A percentile compares a stretch with the other conserved stretches of the same genome.
phyloP scores from a whole-genome alignment of 2,329 filamentous ascomycete species.

The Sporothrix euskadiensis region DNA sequence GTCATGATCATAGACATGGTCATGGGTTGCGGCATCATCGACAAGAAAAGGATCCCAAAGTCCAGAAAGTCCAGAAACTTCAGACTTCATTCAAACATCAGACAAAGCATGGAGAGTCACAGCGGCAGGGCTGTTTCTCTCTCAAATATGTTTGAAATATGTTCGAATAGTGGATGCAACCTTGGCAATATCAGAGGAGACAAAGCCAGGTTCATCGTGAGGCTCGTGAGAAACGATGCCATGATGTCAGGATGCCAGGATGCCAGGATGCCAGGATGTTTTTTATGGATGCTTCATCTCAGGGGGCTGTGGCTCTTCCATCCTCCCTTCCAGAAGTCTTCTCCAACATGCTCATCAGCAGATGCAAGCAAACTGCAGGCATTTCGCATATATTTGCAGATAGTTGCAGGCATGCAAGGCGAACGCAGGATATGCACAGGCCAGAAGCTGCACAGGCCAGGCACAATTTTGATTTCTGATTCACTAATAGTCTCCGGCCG shows the following conservation, averaged over 20 bases:
- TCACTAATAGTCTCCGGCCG: background rate
- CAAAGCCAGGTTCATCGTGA: background rate
- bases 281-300: background rate
- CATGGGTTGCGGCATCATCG: background rate
- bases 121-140: slow-evolving; percentile 4
- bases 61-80: background rate
- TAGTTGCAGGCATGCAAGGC: background rate
- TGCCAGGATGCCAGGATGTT: background rate
- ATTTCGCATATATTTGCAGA: background rate
- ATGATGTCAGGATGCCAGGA: background rate
- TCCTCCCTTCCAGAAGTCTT: slow-evolving; percentile 8
- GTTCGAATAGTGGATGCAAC: slow-evolving; percentile 21
- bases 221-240: too few relatives aligned
- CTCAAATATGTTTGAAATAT: slow-evolving; percentile 8
- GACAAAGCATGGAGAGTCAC: background rate
- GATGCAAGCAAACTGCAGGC: background rate
- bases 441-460: slow-evolving; percentile 12
- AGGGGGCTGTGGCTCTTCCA: background rate
- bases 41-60: background rate
- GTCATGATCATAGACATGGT: background rate
- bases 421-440: background rate
- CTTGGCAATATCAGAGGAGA: slow-evolving; percentile 6
- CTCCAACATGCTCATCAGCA: slow-evolving; percentile 4
- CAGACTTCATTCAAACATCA: background rate
- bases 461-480: slow-evolving; percentile 18